Evolutionary conservation across 345 rosid species (phyloP), one percentile per base, ranked within the genome.

Genomic region (Citrus glauca): DNA sequence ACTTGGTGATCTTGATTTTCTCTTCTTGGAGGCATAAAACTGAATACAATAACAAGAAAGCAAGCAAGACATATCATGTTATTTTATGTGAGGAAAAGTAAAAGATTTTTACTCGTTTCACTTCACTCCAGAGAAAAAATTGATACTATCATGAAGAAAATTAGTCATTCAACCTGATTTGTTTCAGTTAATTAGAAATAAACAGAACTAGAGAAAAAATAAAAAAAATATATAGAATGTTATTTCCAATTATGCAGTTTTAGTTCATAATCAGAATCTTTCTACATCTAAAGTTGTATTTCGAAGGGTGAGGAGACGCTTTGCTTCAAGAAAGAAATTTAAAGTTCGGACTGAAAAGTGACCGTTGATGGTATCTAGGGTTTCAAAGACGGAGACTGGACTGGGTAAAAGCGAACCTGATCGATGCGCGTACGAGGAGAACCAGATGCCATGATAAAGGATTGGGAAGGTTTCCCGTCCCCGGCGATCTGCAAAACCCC

Each of bases 11-110:
- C 24, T 11, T 25, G 89, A 59, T 82, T 93, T 95, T 88, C 94
- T 87, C 90, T 93, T 95, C 86, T 85, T 93, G 35, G 94, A 92
- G 64, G 86, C 84, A 56, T 73, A 93, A 88, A 89, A 95, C 99
- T 95, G 86, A 71, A 83, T 0, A 81, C 56, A 73, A 72, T 66
- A 80, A 28, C 32, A 74, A 38, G 33, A 35, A 38, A 71, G 77
- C 64, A 24, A 69, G 73, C 77, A 72, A 80, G 37, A 63, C 6
- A 30, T 37, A 68, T 48, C 65, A 77, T 73, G 28, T 68, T 72
- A 33, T 68, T 57, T 24, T 60, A 78, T 64, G 77, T 1, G 28
- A 69, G 28, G 50, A 32, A 63, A 32, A 65, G 25, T 27, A 24
- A 55, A 24, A 50, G 13, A 45, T 4, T 27, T 32, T 19, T 17